Base-by-base conservation (phyloP, 2,329 filamentous ascomycete genomes). In the Aspergillus clavatus region DNA sequence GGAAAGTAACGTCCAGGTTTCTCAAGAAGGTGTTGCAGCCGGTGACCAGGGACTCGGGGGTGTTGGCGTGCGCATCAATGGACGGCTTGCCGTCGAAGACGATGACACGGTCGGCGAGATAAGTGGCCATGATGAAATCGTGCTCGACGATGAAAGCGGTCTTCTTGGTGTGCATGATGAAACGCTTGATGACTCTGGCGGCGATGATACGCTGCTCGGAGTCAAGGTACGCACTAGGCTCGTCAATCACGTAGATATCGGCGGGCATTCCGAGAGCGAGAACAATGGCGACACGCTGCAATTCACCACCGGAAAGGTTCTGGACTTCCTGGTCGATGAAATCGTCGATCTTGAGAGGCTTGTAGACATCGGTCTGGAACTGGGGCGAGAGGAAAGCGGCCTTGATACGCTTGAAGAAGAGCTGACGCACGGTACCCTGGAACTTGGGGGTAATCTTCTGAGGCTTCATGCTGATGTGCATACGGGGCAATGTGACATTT, bases 361-460 rank as follows among this genome's bases (percentile, higher is more conserved):
- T 97, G 75, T 97, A 94, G 46, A 98, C 94, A 69, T 98, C 93
- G 11, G 93, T 98, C 77, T 98, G 93, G 80, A 98, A 98, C 71
- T 98, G 93, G 23, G 93, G 93, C 58, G 84, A 93, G 60, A 98
- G 71, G 81, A 98, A 98, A 28, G 91, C 84, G 51, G 89, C 84
- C 80, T 95, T 95, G 73, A 98, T 98, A 77, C 93, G 91, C 84
- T 98, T 98, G 83, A 97, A 95, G 79, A 98, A 97, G 40, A 98
- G 80, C 71, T 96, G 89, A 52, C 93, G 89, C 47, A 98, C 93
- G 29, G 91, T 98, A 53, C 94, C 93, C 56, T 90, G 85, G 67
- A 95, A 98, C 72, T 96, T 98, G 65, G 93, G 93, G 2, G 90
- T 98, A 63, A 98, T 98, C 63, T 94, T 98, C 76, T 98, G 93